Evolutionary conservation across 306 rosid genomes (phyloP).

Genomic region (Casuarina equisetifolia): DNA sequence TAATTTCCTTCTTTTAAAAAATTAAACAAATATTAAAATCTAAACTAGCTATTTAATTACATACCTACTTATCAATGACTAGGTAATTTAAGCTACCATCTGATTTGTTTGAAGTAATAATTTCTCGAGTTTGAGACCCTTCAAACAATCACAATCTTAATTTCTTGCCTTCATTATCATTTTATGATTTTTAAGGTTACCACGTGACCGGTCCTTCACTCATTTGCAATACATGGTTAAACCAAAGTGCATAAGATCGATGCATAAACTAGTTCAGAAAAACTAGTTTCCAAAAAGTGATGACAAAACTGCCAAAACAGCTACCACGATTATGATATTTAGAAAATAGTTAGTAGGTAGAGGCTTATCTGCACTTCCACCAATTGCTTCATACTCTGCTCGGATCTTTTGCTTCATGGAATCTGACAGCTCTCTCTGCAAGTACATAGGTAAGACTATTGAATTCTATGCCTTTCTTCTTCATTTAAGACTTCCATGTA

Average conservation of each 20-base stretch:
- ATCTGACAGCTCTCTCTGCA: slow-evolving; percentile 86
- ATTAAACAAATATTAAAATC: too few relatives aligned
- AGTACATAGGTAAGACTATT: slow-evolving; percentile 70
- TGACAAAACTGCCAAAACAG: slow-evolving; percentile 79
- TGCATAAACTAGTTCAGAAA: neutral
- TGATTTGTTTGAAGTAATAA: neutral
- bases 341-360: slow-evolving; percentile 73
- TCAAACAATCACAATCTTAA: neutral
- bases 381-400: slow-evolving; percentile 76
- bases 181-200: neutral
- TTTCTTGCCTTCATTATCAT: slow-evolving; percentile 1
- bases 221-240: slow-evolving; percentile 1
- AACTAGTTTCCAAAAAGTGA: slow-evolving; percentile 69
- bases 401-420: slow-evolving; percentile 85
- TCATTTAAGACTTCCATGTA: slow-evolving; percentile 65
- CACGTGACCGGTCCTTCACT: neutral
- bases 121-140: neutral
- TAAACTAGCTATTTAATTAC: neutral
- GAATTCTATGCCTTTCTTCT: slow-evolving; percentile 82
- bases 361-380: slow-evolving; percentile 95
- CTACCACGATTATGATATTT: slow-evolving; percentile 65
- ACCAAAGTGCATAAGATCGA: slow-evolving; percentile 16
- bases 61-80: neutral
- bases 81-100: neutral
- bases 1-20: too few relatives aligned